Evolutionary conservation across 306 rosid genomes (phyloP), one percentile per base, ranked within the genome.

Genomic region (Cajanus cajan): DNA sequence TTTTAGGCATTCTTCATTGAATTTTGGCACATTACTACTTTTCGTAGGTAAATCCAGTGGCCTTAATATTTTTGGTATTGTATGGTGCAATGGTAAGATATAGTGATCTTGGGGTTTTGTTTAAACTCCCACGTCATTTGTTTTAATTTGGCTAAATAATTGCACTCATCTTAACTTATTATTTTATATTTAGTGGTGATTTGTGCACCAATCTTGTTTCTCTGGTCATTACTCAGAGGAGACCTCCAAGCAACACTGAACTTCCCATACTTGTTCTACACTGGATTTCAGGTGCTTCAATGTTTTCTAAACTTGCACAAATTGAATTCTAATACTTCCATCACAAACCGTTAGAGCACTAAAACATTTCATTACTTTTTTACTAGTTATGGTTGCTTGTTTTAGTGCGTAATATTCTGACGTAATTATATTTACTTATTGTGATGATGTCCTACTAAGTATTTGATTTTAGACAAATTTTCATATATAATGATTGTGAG

Each of bases 81-180:
- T 94, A 87, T 94, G 97, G 98, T 89, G 96, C 71, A 94, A 91
- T 72, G 97, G 98, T 94, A 82, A 85, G 90, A 80, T 80, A 73
- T 44, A 70, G 61, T 41, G 36, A 22, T 78, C 40, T n/a, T 14
- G 43, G 6, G 28, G 28, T 77, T 15, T 48, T 41, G 28, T 74
- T 21, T 71, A 67, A 40, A 24, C 57, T 78, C 67, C 13, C 0
- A 8, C 13, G 44, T 24, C 79, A 3, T 82, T 18, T 62, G 9
- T 45, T 59, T 5, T 28, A 28, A 28, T 28, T 39, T 5, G 34
- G 41, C 24, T n/a, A 28, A 57, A 31, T 15, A 47, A 81, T 52
- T 47, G 9, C 14, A 73, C 14, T 51, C 4, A 14, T 61, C 47
- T 73, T 50, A 63, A 76, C 44, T 22, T 31, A 9, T 2, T 51